phyloP scores from a whole-genome alignment of 257 asterid species.

The Solanum raphanifolium region DNA sequence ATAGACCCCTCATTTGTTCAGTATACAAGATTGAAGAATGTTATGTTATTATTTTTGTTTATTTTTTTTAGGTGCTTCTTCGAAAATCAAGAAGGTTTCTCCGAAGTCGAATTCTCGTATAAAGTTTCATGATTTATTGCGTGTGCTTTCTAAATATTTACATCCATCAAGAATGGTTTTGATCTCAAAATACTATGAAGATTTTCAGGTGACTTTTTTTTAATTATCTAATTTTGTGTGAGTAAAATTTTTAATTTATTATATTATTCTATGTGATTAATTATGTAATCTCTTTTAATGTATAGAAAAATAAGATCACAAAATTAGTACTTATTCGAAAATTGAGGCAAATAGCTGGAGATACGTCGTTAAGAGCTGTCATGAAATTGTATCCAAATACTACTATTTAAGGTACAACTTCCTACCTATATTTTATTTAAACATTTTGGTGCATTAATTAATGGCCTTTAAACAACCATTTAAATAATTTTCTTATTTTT shows the following conservation, averaged over 20 bases:
- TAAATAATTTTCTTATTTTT: neutral
- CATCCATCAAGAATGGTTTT: conserved; percentile 20
- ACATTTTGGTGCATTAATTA: neutral
- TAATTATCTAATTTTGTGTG: neutral
- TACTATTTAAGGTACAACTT: neutral
- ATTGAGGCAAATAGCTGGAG: conserved; percentile 30
- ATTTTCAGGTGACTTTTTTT: conserved; percentile 10
- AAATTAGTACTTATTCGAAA: conserved; percentile 10
- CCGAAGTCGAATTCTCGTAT: neutral
- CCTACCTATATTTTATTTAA: neutral
- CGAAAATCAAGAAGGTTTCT: neutral
- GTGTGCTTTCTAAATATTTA: conserved; percentile 21
- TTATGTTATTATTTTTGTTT: neutral
- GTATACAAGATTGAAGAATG: neutral
- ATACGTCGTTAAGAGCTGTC: conserved; percentile 16
- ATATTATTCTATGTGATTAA: neutral
- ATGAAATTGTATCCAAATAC: neutral
- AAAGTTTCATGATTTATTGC: conserved; percentile 16
- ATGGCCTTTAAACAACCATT: neutral
- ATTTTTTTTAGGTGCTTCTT: neutral
- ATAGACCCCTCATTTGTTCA: neutral
- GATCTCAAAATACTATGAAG: conserved; percentile 14
- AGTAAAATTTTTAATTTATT: neutral
- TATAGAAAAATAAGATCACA: conserved; percentile 24
- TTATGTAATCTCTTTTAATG: neutral